A percentile compares a stretch with the other conserved stretches of the same genome.
Evolutionary conservation across 257 asterid species (phyloP).

Genomic region (Agastache rugosa): DNA sequence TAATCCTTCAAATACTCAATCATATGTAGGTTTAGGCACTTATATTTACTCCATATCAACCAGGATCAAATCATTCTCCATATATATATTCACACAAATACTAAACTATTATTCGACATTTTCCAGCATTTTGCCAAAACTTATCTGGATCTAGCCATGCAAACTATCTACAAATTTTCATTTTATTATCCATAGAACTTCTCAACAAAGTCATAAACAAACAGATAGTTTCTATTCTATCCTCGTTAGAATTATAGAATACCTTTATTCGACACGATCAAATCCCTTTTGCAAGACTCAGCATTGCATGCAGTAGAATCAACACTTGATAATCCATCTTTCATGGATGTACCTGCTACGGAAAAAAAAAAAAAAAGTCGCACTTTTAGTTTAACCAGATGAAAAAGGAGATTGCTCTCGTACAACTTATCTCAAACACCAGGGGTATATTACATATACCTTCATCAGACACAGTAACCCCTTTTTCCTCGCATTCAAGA

Average conservation of each 20-base stretch:
- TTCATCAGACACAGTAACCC: conserved; percentile 40
- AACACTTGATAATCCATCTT: conserved; percentile 22
- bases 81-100: neutral
- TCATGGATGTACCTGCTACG: conserved; percentile 31
- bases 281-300: conserved; percentile 33
- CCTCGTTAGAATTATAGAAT: neutral
- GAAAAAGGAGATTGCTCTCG: neutral
- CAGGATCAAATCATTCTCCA: neutral
- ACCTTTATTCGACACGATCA: conserved; percentile 38
- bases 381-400: neutral
- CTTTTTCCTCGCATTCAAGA: conserved; percentile 30
- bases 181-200: neutral
- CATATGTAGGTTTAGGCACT: neutral
- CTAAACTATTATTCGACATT: neutral
- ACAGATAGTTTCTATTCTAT: neutral
- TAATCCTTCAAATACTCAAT: neutral
- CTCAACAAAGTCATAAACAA: neutral
- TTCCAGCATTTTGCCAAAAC: neutral
- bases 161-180: neutral
- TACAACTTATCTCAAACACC: neutral
- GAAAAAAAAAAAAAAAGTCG: neutral
- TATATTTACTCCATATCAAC: neutral
- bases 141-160: neutral
- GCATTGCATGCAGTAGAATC: neutral
- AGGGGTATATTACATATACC: conserved; percentile 33